These are phyloP conservation scores for Groenewaldozyma sp. DNA, from an alignment of 1,139 yeast genomes.

Conservation along the genomic window DNA sequence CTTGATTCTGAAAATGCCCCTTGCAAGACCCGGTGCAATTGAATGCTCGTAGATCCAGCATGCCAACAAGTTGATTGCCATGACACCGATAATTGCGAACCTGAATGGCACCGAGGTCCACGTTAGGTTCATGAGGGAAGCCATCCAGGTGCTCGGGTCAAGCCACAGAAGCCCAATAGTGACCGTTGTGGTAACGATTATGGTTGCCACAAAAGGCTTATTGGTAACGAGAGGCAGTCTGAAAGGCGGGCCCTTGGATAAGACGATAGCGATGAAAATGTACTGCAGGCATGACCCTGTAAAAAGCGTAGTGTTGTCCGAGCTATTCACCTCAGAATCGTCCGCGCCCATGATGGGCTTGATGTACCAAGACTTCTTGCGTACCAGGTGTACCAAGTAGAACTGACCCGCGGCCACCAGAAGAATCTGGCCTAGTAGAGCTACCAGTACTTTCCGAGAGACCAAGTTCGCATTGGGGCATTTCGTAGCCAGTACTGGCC, in stretches of 20 bases:
- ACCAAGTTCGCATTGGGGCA: constrained; percentile 93
- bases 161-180: constrained; percentile 19
- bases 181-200: constrained; percentile 47
- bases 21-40: constrained; percentile 29
- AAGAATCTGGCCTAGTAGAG: constrained; percentile 63
- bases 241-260: constrained; percentile 94
- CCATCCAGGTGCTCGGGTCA: constrained; percentile 42
- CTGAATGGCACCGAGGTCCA: constrained; percentile 41
- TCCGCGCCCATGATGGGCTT: constrained; percentile 74
- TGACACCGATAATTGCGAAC: constrained; percentile 37
- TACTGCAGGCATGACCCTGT: constrained; percentile 81
- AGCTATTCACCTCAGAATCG: constrained; percentile 73
- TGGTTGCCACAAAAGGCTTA: constrained; percentile 58
- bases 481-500: constrained; percentile 47
- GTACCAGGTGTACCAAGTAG: constrained; percentile 50
- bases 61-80: constrained; percentile 42
- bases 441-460: constrained; percentile 76
- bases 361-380: constrained; percentile 56
- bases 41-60: constrained; percentile 39
- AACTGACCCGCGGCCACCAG: constrained; percentile 59
- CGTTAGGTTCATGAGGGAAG: constrained; percentile 68
- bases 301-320: constrained; percentile 84
- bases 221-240: constrained; percentile 67
- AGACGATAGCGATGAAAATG: constrained; percentile 67
- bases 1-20: constrained; percentile 22